Evolutionary conservation across 768 basidiomycete genomes (phyloP).

Genomic region (Naganishia vaughanmartiniae): DNA sequence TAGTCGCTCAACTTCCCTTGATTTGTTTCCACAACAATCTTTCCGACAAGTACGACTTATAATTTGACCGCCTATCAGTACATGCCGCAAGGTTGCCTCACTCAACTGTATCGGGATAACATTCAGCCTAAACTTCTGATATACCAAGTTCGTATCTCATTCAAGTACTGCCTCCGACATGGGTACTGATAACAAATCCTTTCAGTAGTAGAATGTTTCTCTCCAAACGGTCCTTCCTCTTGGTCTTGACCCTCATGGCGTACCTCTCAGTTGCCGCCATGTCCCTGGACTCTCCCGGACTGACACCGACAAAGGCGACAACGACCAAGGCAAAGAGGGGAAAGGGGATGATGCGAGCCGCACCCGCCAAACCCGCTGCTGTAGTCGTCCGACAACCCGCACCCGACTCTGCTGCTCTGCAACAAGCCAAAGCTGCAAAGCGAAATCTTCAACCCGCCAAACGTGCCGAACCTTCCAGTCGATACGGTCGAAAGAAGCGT

Average conservation of each 20-base stretch:
- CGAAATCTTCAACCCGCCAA: slow-evolving; percentile 26
- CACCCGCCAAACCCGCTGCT: slow-evolving; percentile 22
- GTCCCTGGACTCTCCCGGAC: neutral
- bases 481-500: slow-evolving; percentile 22
- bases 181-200: neutral
- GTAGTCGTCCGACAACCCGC: slow-evolving; percentile 1
- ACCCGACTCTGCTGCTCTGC: slow-evolving; percentile 7
- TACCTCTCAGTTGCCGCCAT: slow-evolving; percentile 2
- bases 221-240: neutral
- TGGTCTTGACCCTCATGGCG: neutral
- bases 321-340: slow-evolving; percentile 11
- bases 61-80: neutral
- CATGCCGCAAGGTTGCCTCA: neutral
- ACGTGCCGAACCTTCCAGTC: slow-evolving; percentile 27
- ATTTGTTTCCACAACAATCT: neutral
- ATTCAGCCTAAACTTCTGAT: neutral
- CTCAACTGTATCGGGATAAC: neutral
- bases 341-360: slow-evolving; percentile 3
- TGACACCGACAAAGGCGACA: neutral
- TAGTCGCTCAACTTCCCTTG: neutral
- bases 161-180: neutral
- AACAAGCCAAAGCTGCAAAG: slow-evolving; percentile 29
- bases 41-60: neutral
- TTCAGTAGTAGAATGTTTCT: slow-evolving; percentile 1
- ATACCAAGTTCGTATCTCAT: neutral